phyloP scores from a whole-genome alignment of 176 grass and related monocot genomes.

The Zea mays region DNA sequence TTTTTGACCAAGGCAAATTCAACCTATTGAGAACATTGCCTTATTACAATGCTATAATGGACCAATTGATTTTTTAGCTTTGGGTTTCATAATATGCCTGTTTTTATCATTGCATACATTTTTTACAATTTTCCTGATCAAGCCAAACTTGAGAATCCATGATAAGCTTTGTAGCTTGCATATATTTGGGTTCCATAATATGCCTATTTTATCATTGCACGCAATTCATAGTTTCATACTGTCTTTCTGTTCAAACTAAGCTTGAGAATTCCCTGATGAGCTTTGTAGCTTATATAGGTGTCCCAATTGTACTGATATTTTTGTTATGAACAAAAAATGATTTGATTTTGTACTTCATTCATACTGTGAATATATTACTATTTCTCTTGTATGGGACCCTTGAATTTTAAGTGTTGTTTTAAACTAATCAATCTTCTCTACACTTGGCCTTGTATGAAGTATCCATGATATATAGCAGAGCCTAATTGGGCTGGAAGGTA shows the following conservation, averaged over 20 bases:
- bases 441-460: slow-evolving; percentile 47
- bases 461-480: slow-evolving; percentile 46
- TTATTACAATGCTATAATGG: background rate
- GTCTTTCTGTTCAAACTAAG: background rate
- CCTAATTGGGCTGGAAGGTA: slow-evolving; percentile 56
- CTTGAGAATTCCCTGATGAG: slow-evolving; percentile 2
- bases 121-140: background rate
- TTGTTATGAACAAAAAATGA: background rate
- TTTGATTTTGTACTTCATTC: background rate
- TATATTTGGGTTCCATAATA: background rate
- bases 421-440: slow-evolving; percentile 51
- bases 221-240: too few species aligned
- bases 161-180: background rate
- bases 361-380: background rate
- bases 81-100: background rate
- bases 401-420: slow-evolving; percentile 34
- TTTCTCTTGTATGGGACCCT: background rate
- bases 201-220: background rate
- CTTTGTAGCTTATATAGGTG: background rate
- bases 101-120: background rate
- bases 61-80: background rate
- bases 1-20: slow-evolving; percentile 20
- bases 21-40: background rate
- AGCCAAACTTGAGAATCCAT: slow-evolving; percentile 18
- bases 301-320: background rate